A percentile compares a stretch with the other conserved stretches of the same genome.
These are phyloP conservation scores for Nymphaea thermarum DNA, from an alignment of 164 flowering plant species.

Conservation along the genomic window DNA sequence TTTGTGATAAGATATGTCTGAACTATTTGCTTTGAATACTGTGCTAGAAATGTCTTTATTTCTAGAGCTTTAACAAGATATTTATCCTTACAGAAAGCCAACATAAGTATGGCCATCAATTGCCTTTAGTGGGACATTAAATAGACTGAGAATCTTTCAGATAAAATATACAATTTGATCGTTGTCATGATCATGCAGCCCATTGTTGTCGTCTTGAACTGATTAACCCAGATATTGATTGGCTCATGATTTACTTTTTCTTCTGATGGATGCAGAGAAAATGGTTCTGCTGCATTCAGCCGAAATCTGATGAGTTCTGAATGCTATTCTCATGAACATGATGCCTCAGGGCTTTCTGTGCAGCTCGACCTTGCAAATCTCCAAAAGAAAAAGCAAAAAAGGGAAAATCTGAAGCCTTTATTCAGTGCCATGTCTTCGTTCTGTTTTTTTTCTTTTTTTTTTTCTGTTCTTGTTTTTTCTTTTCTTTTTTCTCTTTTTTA, in stretches of 20 bases:
- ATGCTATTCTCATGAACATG: not conserved
- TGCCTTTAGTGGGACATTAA: not conserved
- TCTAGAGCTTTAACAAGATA: not conserved
- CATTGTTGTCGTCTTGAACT: too few species aligned
- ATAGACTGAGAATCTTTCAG: not conserved
- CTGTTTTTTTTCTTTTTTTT: not conserved
- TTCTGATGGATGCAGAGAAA: conserved; percentile 38
- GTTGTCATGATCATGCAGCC: too few species aligned
- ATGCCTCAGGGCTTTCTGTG: not conserved
- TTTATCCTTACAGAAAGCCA: not conserved
- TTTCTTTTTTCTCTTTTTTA: too few species aligned
- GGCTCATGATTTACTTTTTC: not conserved
- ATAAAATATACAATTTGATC: too few species aligned
- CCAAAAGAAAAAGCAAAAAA: not conserved
- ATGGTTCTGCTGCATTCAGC: conserved; percentile 77
- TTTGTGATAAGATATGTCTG: not conserved
- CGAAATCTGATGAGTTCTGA: conserved; percentile 50
- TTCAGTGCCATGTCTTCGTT: not conserved
- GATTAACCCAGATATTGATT: not conserved
- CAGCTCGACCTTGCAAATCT: not conserved
- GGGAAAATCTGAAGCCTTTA: not conserved
- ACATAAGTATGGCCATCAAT: not conserved
- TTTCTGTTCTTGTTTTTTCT: not conserved
- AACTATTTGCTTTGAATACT: not conserved
- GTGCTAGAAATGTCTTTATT: not conserved